Conservation (phyloP, 176 grass and related monocot species). For the Eremochloa ophiuroides region DNA sequence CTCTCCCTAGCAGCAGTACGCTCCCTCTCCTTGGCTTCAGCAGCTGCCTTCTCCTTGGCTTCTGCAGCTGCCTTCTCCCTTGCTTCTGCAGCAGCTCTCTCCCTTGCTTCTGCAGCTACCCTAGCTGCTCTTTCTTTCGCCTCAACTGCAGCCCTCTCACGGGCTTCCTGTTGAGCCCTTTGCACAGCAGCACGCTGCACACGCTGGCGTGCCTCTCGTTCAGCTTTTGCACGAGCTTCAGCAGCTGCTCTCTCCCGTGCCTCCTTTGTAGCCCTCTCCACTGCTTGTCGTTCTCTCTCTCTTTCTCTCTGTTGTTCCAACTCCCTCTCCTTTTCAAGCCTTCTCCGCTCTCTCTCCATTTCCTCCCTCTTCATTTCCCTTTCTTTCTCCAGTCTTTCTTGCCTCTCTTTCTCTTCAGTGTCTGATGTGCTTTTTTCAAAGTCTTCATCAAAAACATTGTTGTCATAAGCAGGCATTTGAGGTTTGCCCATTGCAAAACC, state of each 20-base stretch:
- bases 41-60: slow-evolving; percentile 34
- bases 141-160: slow-evolving; percentile 50
- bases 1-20: slow-evolving; percentile 42
- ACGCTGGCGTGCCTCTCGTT: slow-evolving; percentile 53
- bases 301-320: slow-evolving; percentile 48
- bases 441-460: slow-evolving; percentile 50
- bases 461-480: slow-evolving; percentile 48
- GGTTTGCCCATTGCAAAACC: slow-evolving; percentile 54
- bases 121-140: slow-evolving; percentile 60
- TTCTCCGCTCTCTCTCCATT: slow-evolving; percentile 43
- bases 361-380: slow-evolving; percentile 50
- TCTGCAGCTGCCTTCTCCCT: slow-evolving; percentile 24
- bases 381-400: slow-evolving; percentile 43
- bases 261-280: slow-evolving; percentile 68
- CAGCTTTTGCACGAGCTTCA: slow-evolving; percentile 69
- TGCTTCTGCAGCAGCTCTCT: slow-evolving; percentile 32
- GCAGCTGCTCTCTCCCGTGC: slow-evolving; percentile 61
- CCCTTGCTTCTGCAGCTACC: slow-evolving; percentile 38
- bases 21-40: slow-evolving; percentile 63
- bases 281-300: slow-evolving; percentile 46
- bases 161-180: slow-evolving; percentile 57
- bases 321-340: slow-evolving; percentile 55
- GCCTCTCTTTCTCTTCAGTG: slow-evolving; percentile 36
- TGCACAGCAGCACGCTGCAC: slow-evolving; percentile 64
- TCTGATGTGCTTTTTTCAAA: slow-evolving; percentile 54